Evolutionary conservation across 768 basidiomycete genomes (phyloP).

Genomic region (Xerocomus spinulosus): DNA sequence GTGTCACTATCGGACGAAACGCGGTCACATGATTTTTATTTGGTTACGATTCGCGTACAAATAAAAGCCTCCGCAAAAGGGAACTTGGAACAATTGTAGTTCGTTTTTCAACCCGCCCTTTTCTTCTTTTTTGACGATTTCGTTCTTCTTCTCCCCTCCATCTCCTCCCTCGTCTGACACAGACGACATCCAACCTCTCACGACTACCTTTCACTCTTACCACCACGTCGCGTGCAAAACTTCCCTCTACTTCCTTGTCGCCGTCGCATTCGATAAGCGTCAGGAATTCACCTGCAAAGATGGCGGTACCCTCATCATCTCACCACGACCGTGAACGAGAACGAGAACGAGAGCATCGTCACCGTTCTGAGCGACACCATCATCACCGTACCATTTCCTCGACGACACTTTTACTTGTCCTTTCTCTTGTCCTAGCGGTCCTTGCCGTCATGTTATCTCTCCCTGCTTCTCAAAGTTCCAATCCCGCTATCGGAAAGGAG

Average conservation of each 20-base stretch:
- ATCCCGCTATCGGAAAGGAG: constrained; percentile 29
- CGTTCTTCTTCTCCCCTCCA: constrained; percentile 9
- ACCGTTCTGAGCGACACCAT: constrained; percentile 61
- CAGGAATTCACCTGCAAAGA: constrained; percentile 46
- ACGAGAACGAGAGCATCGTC: constrained; percentile 50
- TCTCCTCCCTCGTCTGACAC: constrained; percentile 14
- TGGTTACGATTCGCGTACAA: constrained; percentile 27
- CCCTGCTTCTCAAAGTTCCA: constrained; percentile 48
- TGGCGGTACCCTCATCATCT: constrained; percentile 85
- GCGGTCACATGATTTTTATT: constrained; percentile 32
- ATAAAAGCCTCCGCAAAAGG: constrained; percentile 22
- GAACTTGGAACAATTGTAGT: constrained; percentile 25
- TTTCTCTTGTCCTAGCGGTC: constrained; percentile 81
- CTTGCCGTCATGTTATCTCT: constrained; percentile 90
- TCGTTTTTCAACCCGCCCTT: constrained; percentile 19
- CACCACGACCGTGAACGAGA: constrained; percentile 61
- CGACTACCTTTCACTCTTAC: constrained; percentile 22
- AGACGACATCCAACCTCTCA: constrained; percentile 12
- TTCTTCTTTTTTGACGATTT: constrained; percentile 5
- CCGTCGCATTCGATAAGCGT: constrained; percentile 60
- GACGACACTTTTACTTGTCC: constrained; percentile 80
- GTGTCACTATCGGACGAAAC: constrained; percentile 20
- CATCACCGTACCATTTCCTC: constrained; percentile 86
- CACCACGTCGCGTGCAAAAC: constrained; percentile 65
- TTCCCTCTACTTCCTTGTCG: constrained; percentile 71